These are phyloP conservation scores for Saturnispora zaruensis DNA, from an alignment of 805 yeast genomes.

Conservation along the genomic window DNA sequence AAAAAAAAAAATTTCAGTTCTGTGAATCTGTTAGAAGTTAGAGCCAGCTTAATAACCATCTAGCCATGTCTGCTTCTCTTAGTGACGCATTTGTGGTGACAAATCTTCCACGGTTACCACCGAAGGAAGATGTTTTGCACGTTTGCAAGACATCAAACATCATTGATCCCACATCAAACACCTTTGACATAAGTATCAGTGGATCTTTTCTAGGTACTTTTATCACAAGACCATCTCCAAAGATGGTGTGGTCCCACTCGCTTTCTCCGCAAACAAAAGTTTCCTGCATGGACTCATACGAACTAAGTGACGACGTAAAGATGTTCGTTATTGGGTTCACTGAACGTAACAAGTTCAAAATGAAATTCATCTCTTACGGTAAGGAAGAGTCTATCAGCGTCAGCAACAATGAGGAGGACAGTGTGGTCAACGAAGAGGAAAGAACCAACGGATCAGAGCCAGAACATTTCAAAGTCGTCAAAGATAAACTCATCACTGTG, in stretches of 20 bases:
- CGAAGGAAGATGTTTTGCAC: constrained; percentile 16
- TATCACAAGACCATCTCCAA: constrained; percentile 49
- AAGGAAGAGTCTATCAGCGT: constrained; percentile 3
- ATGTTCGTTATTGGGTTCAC: constrained; percentile 28
- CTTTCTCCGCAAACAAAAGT: constrained; percentile 40
- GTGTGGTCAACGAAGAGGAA: constrained; percentile 26
- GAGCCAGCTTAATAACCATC: neutral
- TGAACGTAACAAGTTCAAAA: constrained; percentile 28
- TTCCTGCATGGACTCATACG: constrained; percentile 33
- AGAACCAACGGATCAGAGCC: constrained; percentile 24
- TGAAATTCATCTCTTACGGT: constrained; percentile 24
- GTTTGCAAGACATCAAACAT: constrained; percentile 23
- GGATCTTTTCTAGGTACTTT: constrained; percentile 45
- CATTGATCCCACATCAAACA: constrained; percentile 25
- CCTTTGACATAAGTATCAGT: constrained; percentile 44
- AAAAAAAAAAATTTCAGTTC: neutral
- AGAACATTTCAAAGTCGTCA: constrained; percentile 28
- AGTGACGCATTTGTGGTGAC: constrained; percentile 28
- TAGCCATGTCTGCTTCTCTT: constrained; percentile 17
- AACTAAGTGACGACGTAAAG: constrained; percentile 19
- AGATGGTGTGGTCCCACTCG: constrained; percentile 46
- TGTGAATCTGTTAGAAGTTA: neutral
- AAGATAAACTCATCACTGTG: constrained; percentile 23
- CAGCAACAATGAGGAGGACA: constrained; percentile 19
- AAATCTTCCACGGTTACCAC: constrained; percentile 26